Evolutionary conservation across 495 filamentous ascomycete species (phyloP).

Genomic region (Saxispiralis lemnorum): DNA sequence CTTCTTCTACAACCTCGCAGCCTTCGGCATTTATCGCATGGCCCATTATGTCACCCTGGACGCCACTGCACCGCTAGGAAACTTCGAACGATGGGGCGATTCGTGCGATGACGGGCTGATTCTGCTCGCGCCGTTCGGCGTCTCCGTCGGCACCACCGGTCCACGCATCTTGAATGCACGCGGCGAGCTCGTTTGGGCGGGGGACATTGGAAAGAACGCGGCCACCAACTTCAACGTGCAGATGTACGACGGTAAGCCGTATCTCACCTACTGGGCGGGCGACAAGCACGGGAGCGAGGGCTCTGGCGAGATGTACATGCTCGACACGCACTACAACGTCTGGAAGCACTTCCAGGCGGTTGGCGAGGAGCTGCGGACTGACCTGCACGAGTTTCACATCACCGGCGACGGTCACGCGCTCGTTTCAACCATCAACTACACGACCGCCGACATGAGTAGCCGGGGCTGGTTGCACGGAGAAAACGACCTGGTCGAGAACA

Average conservation of each 20-base stretch:
- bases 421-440: conserved; percentile 2
- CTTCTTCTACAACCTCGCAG: too few relatives aligned
- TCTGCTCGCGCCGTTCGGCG: neutral
- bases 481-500: conserved; percentile 33
- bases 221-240: conserved; percentile 1
- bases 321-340: conserved; percentile 32
- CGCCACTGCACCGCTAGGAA: too few relatives aligned
- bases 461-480: conserved; percentile 15
- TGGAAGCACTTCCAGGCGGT: conserved; percentile 20
- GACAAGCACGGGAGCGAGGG: conserved; percentile 33
- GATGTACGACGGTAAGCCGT: conserved; percentile 25
- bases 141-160: neutral
- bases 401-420: conserved; percentile 9
- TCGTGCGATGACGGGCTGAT: conserved; percentile 1
- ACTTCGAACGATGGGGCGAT: neutral
- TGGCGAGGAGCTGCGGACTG: conserved; percentile 7
- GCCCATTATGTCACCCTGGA: too few relatives aligned
- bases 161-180: neutral
- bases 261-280: conserved; percentile 38
- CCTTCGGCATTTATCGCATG: too few relatives aligned
- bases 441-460: conserved; percentile 28
- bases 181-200: conserved; percentile 1
- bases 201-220: neutral
- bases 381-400: conserved; percentile 12
- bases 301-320: conserved; percentile 32